Conservation (phyloP, 352 stramenopile species). For the Phytophthora cajani region DNA sequence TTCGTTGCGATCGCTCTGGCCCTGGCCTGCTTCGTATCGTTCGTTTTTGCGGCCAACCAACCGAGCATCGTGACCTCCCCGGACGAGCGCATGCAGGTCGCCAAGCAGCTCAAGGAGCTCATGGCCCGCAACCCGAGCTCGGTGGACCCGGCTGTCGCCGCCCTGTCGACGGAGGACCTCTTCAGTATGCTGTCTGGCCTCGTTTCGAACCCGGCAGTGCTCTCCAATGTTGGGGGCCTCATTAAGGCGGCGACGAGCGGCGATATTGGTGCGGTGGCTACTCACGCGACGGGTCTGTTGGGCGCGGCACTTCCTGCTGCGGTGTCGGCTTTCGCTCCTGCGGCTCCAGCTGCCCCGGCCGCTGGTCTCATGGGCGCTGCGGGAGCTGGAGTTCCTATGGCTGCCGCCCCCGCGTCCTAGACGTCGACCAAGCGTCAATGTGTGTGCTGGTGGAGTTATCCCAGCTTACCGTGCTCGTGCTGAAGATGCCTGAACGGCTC, state of each 20-base stretch:
- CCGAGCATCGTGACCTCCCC: not conserved
- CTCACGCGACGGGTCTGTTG: conserved; percentile 1
- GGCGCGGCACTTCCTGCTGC: not conserved
- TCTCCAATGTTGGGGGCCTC: not conserved
- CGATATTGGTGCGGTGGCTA: not conserved
- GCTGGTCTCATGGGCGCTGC: no score
- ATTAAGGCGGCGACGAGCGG: not conserved
- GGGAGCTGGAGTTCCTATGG: conserved; percentile 8
- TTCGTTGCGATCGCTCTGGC: conserved; percentile 2
- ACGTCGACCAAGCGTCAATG: not conserved
- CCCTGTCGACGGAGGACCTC: conserved; percentile 16
- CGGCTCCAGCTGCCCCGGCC: no score
- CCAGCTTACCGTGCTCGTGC: no score
- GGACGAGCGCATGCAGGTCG: conserved; percentile 16
- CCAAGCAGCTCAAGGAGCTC: conserved; percentile 18
- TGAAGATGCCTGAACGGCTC: no score
- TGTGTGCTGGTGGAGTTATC: no score
- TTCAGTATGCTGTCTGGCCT: conserved; percentile 6
- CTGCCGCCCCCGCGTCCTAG: conserved; percentile 6
- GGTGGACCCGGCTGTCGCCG: not conserved
- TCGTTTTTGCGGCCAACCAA: conserved; percentile 14
- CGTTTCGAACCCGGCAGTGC: conserved; percentile 3
- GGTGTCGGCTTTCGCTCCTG: not conserved
- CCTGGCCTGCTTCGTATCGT: conserved; percentile 8
- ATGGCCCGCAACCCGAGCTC: not conserved